A percentile compares a stretch with the other conserved stretches of the same genome.
phyloP scores from a whole-genome alignment of 148 eudicot species.

The Cornus suecica region DNA sequence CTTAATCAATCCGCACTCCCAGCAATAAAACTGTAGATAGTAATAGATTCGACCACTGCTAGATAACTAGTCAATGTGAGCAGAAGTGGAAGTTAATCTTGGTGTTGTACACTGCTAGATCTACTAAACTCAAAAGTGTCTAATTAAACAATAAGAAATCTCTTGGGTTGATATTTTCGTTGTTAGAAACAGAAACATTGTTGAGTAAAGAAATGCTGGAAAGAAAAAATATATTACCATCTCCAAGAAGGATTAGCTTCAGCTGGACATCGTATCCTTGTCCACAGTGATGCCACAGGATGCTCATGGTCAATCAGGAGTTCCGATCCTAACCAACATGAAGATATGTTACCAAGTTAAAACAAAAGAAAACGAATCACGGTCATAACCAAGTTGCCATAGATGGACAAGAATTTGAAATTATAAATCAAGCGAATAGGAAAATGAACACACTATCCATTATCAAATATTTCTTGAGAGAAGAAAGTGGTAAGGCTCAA shows the following conservation, averaged over 20 bases:
- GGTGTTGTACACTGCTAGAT: not conserved
- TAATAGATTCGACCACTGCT: no score
- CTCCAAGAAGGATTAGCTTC: slow-evolving; percentile 87
- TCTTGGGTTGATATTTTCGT: not conserved
- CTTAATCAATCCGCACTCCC: not conserved
- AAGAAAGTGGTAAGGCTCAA: not conserved
- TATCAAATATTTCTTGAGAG: not conserved
- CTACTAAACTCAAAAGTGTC: not conserved
- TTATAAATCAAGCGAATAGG: not conserved
- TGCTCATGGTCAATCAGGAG: slow-evolving; percentile 16
- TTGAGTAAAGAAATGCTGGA: not conserved
- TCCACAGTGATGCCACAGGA: slow-evolving; percentile 40
- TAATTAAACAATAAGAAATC: no score
- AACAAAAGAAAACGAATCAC: not conserved
- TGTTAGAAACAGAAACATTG: not conserved
- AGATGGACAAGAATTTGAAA: not conserved
- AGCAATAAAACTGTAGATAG: no score
- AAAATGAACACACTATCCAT: not conserved
- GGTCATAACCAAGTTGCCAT: not conserved
- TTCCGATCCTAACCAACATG: slow-evolving; percentile 33
- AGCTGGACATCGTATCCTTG: slow-evolving; percentile 57
- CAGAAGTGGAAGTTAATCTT: not conserved
- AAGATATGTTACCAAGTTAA: slow-evolving; percentile 4
- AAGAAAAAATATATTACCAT: slow-evolving; percentile 50
- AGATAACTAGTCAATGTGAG: not conserved